Percentiles rank a stretch among this genome's conserved stretches.
These are phyloP conservation scores for Arthrobotrys sphaeroides DNA, from an alignment of 2,329 filamentous ascomycete species.

Conservation along the genomic window DNA sequence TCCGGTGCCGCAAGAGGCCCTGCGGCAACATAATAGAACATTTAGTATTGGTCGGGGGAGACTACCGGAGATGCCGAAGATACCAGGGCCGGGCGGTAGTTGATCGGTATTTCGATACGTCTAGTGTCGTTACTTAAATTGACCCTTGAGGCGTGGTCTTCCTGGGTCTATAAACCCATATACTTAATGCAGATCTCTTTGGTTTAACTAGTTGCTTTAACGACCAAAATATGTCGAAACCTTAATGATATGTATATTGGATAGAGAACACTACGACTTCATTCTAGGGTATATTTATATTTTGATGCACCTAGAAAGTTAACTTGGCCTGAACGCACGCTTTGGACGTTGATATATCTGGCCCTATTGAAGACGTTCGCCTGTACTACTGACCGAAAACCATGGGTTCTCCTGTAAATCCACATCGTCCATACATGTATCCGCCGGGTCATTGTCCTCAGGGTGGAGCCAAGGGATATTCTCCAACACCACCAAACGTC, in stretches of 20 bases:
- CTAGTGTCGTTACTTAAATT: too few species aligned
- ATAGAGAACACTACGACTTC: too few species aligned
- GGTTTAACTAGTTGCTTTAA: too few species aligned
- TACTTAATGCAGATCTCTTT: too few species aligned
- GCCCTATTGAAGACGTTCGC: not conserved
- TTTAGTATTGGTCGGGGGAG: not conserved
- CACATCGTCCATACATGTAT: not conserved
- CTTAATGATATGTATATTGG: too few species aligned
- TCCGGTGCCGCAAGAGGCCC: not conserved
- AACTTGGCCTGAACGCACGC: too few species aligned
- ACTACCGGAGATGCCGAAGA: constrained; percentile 34
- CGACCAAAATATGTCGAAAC: too few species aligned
- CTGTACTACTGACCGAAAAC: not conserved
- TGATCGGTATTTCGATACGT: too few species aligned
- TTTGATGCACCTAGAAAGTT: too few species aligned
- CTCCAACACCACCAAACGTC: not conserved
- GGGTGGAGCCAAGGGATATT: not conserved
- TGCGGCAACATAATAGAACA: not conserved
- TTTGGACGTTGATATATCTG: too few species aligned
- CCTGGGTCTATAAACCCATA: not conserved
- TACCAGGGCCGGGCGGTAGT: constrained; percentile 12
- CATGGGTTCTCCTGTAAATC: not conserved
- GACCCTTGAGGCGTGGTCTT: not conserved
- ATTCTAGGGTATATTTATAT: too few species aligned
- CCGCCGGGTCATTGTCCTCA: not conserved